A percentile compares a stretch with the other conserved stretches of the same genome.
Evolutionary conservation across 495 filamentous ascomycete species (phyloP).

Genomic region (Cetradonia linearis): DNA sequence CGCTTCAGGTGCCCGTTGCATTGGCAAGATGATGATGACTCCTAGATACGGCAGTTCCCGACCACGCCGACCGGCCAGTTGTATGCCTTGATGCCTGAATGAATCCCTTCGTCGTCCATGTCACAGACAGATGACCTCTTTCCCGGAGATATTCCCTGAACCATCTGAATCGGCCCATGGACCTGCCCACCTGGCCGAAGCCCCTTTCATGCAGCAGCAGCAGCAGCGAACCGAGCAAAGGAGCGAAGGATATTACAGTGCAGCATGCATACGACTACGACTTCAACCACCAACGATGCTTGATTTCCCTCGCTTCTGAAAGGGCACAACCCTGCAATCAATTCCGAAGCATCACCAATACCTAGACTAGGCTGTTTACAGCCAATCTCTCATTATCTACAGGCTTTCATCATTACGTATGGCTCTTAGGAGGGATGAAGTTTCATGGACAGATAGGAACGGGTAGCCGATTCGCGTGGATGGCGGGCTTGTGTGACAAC

Average conservation of each 20-base stretch:
- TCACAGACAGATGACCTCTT: slow-evolving; percentile 4
- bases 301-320: slow-evolving; percentile 10
- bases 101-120: neutral
- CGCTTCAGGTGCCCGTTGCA: neutral
- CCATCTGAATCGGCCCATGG: neutral
- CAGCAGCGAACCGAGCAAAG: slow-evolving; percentile 4
- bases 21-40: neutral
- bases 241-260: slow-evolving; percentile 24
- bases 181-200: neutral
- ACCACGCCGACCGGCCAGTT: neutral
- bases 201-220: slow-evolving; percentile 3
- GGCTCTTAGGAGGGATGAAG: neutral
- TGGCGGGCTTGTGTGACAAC: slow-evolving; percentile 17
- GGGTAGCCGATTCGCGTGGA: slow-evolving; percentile 3
- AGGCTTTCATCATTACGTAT: slow-evolving; percentile 5
- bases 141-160: slow-evolving; percentile 6
- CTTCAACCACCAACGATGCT: slow-evolving; percentile 5
- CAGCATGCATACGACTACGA: slow-evolving; percentile 25
- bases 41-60: slow-evolving; percentile 1
- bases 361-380: neutral
- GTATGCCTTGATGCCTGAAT: slow-evolving; percentile 2
- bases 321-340: slow-evolving; percentile 6
- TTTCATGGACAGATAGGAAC: slow-evolving; percentile 6
- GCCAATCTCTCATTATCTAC: slow-evolving; percentile 12
- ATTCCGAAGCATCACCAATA: neutral